Percentiles rank a stretch among this genome's conserved stretches.
Conservation (phyloP, 2,329 filamentous ascomycete species). For the Pseudocercospora fuligena region DNA sequence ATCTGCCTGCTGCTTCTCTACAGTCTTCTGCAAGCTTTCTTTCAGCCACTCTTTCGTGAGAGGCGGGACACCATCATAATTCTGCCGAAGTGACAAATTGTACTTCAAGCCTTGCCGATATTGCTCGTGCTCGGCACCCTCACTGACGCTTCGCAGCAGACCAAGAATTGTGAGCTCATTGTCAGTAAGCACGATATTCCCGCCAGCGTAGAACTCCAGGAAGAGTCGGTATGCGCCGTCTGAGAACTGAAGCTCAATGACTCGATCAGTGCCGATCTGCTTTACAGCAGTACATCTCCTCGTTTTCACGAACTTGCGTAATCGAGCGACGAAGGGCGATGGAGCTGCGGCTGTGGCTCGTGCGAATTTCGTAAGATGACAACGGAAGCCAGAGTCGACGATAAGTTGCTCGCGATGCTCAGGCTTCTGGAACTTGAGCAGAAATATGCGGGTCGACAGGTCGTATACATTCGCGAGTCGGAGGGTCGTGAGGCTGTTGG, state of each 20-base stretch:
- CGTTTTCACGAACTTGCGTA: constrained; percentile 88
- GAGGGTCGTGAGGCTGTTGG: constrained; percentile 73
- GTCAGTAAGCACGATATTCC: constrained; percentile 93
- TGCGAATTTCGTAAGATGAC: constrained; percentile 88
- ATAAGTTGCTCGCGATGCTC: constrained; percentile 87
- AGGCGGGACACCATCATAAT: constrained; percentile 74
- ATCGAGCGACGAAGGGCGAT: constrained; percentile 79
- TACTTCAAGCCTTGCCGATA: constrained; percentile 79
- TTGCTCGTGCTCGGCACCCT: constrained; percentile 82
- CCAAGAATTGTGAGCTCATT: constrained; percentile 79
- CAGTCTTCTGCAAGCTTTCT: constrained; percentile 69
- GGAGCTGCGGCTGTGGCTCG: constrained; percentile 84
- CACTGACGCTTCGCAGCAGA: constrained; percentile 77
- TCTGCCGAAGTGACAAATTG: constrained; percentile 79
- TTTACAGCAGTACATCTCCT: constrained; percentile 77
- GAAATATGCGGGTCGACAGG: constrained; percentile 90
- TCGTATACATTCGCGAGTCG: constrained; percentile 95
- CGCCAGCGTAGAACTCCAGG: constrained; percentile 94
- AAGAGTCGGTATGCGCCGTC: constrained; percentile 88
- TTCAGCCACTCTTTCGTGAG: constrained; percentile 75
- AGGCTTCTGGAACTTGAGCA: constrained; percentile 92
- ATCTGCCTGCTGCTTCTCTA: constrained; percentile 61
- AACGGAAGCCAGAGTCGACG: constrained; percentile 93
- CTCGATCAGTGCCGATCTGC: constrained; percentile 90
- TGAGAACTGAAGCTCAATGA: constrained; percentile 90